phyloP scores from a whole-genome alignment of 345 rosid species.

The Dimocarpus longan region DNA sequence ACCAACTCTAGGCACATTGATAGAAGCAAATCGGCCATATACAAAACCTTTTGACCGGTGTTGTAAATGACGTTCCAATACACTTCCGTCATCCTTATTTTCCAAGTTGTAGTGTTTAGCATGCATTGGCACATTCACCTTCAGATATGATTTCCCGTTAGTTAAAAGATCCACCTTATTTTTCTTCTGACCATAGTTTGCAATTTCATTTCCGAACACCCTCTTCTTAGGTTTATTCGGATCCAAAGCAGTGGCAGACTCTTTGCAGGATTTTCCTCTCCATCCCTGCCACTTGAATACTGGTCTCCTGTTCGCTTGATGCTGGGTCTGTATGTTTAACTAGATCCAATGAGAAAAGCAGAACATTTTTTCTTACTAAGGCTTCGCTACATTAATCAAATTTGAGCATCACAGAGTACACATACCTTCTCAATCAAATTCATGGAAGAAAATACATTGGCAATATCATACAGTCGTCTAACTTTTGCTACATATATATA shows the following conservation, averaged over 20 bases:
- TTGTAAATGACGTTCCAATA: constrained; percentile 31
- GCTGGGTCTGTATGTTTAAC: constrained; percentile 57
- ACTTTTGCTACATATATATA: constrained; percentile 64
- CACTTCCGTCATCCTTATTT: constrained; percentile 22
- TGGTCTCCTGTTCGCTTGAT: constrained; percentile 66
- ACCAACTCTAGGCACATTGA: constrained; percentile 9
- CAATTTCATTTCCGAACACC: constrained; percentile 61
- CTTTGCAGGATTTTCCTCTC: constrained; percentile 36
- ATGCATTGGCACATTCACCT: constrained; percentile 28
- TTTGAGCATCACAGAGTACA: neutral
- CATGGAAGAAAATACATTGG: constrained; percentile 78
- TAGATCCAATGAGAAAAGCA: constrained; percentile 9
- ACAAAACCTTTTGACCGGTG: constrained; percentile 42
- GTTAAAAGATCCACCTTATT: constrained; percentile 32
- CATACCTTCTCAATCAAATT: constrained; percentile 80
- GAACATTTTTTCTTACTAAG: neutral
- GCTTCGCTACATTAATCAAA: neutral
- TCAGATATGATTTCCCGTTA: constrained; percentile 32
- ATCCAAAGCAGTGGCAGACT: constrained; percentile 24
- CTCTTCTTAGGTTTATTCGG: constrained; percentile 54
- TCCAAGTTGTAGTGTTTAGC: constrained; percentile 28
- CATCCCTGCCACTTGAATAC: constrained; percentile 86
- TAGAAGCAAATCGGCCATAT: constrained; percentile 62
- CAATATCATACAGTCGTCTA: constrained; percentile 83
- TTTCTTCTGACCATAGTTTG: constrained; percentile 54